phyloP scores from a whole-genome alignment of 2,329 filamentous ascomycete species.

The Periconia macrospinosa region DNA sequence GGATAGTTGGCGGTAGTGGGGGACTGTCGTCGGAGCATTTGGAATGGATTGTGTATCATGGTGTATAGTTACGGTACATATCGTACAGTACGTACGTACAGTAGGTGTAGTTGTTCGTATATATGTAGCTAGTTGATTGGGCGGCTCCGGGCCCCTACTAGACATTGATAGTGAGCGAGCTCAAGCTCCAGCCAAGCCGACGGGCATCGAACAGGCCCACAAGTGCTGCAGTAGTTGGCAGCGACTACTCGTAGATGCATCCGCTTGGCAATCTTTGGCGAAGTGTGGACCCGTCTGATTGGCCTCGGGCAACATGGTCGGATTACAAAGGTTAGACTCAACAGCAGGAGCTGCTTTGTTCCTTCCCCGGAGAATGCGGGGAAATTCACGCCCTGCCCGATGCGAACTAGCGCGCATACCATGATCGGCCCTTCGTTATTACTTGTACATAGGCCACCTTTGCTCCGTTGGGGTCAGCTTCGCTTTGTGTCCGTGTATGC shows the following conservation, averaged over 20 bases:
- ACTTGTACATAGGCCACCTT: conserved; percentile 9
- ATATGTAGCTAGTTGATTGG: too few species aligned
- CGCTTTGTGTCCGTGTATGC: too few species aligned
- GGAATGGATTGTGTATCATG: too few species aligned
- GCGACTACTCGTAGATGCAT: too few species aligned
- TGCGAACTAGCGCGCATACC: conserved; percentile 12
- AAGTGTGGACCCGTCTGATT: background rate
- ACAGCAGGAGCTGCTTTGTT: conserved; percentile 19
- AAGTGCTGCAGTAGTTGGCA: too few species aligned
- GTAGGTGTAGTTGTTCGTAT: too few species aligned
- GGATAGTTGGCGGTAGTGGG: too few species aligned
- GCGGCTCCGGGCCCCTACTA: too few species aligned
- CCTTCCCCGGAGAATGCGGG: conserved; percentile 35
- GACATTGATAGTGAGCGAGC: background rate
- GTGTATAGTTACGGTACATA: too few species aligned
- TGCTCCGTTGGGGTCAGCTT: too few species aligned
- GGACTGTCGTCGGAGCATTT: too few species aligned
- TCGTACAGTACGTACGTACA: too few species aligned
- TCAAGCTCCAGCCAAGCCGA: background rate
- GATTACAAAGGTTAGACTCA: background rate
- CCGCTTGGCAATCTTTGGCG: background rate
- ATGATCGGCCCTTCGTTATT: conserved; percentile 22
- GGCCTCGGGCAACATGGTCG: background rate
- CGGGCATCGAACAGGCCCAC: background rate
- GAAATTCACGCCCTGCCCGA: conserved; percentile 28